Evolutionary conservation across 208 protist genomes (phyloP).

Genomic region (Histomonas meleagridis): DNA sequence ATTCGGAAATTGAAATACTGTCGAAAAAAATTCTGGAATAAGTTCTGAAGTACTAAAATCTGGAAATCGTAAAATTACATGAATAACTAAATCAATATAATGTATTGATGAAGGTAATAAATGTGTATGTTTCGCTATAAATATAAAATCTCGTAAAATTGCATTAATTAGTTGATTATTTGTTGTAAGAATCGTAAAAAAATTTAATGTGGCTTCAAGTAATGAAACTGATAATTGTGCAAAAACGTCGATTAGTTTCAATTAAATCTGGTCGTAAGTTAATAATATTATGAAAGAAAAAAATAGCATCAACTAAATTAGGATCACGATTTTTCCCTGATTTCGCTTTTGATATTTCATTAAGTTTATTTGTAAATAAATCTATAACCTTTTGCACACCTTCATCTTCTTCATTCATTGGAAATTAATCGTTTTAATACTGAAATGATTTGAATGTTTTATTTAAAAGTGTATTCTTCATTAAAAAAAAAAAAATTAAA

Average conservation of each 20-base stretch:
- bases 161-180: not conserved
- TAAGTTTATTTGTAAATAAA: no score
- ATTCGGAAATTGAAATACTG: not conserved
- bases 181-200: not conserved
- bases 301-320: not conserved
- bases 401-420: no score
- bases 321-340: no score
- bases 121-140: not conserved
- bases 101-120: not conserved
- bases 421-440: no score
- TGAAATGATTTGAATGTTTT: no score
- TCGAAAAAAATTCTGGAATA: not conserved
- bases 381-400: no score
- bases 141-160: not conserved
- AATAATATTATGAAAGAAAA: not conserved
- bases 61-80: not conserved
- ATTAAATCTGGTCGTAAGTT: not conserved
- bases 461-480: no score
- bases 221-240: not conserved
- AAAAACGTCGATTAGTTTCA: not conserved
- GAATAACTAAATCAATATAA: not conserved
- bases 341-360: no score
- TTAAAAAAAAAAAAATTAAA: no score
- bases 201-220: not conserved
- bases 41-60: not conserved